Base-by-base conservation (phyloP, 805 yeast genomes). In the Saccharomycodes ludwigii region DNA sequence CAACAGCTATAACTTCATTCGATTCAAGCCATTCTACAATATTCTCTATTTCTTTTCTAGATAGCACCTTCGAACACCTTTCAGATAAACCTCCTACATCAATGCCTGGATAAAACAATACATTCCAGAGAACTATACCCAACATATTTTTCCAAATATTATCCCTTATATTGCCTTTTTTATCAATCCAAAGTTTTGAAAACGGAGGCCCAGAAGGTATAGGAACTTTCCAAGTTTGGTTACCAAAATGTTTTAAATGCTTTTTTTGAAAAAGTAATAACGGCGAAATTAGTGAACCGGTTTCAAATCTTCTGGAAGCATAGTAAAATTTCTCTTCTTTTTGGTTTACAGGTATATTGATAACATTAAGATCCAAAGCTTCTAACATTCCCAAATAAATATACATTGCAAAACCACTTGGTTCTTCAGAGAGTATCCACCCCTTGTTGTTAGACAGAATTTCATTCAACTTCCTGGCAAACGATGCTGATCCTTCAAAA, bases 291-390 rank as follows among this genome's bases (percentile, higher is more conserved):
- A 75, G 25, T 65, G 53, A 40, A n/a, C 42, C 71, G 40, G 76
- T 71, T 38, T 82, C 93, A 24, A 81, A 68, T 13, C 71, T 61
- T 39, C 95, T 66, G 1, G 95, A 79, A 24, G 77, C 78, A 48
- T 85, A 86, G 9, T 82, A 76, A 21, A 65, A 61, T 31, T 69
- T 62, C n/a, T 66, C 49, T 14, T 53, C 52, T 11, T 58, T 63
- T 35, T 70, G 63, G 7, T 65, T 54, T 32, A 67, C 66, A 41
- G 80, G 82, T n/a, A n/a, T n/a, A n/a, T n/a, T n/a, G n/a, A n/a
- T n/a, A n/a, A n/a, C n/a, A n/a, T n/a, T n/a, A n/a, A n/a, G n/a
- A n/a, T n/a, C n/a, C n/a, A n/a, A n/a, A n/a, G n/a, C n/a, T n/a
- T n/a, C n/a, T n/a, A n/a, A n/a, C n/a, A n/a, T n/a, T n/a, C n/a